These are phyloP conservation scores for Oropetium thomaeum DNA, from an alignment of 176 grass and related monocot genomes.

Conservation along the genomic window DNA sequence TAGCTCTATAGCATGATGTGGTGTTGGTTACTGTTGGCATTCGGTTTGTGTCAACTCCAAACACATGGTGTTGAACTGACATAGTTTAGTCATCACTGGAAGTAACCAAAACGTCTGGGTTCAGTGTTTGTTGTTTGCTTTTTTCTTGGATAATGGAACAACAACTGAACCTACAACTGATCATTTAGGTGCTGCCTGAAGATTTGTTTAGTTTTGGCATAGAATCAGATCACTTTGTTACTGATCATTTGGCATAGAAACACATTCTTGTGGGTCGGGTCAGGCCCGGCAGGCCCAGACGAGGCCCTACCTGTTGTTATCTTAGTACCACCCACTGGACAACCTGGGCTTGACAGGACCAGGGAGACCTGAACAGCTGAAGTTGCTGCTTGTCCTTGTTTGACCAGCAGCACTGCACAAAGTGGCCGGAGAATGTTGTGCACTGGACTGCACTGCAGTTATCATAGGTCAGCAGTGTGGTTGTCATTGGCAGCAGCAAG, in stretches of 20 bases:
- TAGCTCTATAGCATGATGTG: not conserved
- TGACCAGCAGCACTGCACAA: slow-evolving; percentile 7
- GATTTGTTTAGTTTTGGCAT: not conserved
- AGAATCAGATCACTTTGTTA: not conserved
- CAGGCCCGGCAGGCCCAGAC: not conserved
- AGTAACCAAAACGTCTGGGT: not conserved
- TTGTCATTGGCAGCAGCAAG: not conserved
- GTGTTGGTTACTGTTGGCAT: not conserved
- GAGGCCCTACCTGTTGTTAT: not conserved
- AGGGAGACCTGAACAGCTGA: not conserved
- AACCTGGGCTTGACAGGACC: slow-evolving; percentile 11
- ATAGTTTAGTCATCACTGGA: slow-evolving; percentile 3
- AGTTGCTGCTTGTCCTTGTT: not conserved
- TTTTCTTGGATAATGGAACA: too few species aligned
- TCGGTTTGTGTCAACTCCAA: not conserved
- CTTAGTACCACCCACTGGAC: not conserved
- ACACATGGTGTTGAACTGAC: not conserved
- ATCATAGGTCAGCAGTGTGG: not conserved
- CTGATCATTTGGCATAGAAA: too few species aligned
- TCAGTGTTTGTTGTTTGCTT: too few species aligned
- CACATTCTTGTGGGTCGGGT: too few species aligned
- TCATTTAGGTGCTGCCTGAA: too few species aligned
- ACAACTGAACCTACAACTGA: too few species aligned
- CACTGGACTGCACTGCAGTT: slow-evolving; percentile 17
- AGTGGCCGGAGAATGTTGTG: not conserved